Evolutionary conservation across 805 yeast species (phyloP), one percentile per base, ranked within the genome.

Genomic region (Lachancea waltii): DNA sequence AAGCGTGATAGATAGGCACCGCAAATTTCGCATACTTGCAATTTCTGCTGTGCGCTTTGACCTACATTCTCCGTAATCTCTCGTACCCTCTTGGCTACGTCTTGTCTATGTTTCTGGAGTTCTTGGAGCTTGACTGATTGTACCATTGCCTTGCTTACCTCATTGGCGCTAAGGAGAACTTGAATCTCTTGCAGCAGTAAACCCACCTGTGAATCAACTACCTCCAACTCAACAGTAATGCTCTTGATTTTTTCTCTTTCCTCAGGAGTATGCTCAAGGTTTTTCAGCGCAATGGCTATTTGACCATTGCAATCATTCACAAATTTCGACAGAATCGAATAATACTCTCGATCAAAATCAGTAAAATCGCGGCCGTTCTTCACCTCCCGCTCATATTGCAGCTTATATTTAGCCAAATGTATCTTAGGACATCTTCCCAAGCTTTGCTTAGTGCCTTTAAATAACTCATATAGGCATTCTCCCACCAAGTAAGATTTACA

Each of bases 1-100:
- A 87, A 64, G 44, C 90, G 67, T 7, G 95, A 83, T 26, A 90
- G 65, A 53, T 81, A 86, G 0, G 95, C 95, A 1, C 95, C 95
- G 62, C 97, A 89, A 1, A 77, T 78, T 46, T 77, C 83, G 61
- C 97, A 89, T 1, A 85, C 95, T 58, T 87, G 96, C 32, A 89
- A 67, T 57, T 85, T 85, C 52, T 89, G 97, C 53, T 84, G 95
- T 1, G 92, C 85, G 9, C 87, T 74, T 49, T 85, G 90, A 2
- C 94, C 92, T 6, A 81, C 69, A 51, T 76, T 79, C 41, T 85
- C 95, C 10, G 79, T 72, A 5, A 82, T 61, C 18, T 66, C 69
- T 29, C 81, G 63, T 3, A 82, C 78, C 34, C 70, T 72, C 36
- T 72, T 74, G 1, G 80, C 75, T 13, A 77, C 62, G 14, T 56